phyloP scores from a whole-genome alignment of 192 early-diverging fungal species.

The Entomortierella parvispora region DNA sequence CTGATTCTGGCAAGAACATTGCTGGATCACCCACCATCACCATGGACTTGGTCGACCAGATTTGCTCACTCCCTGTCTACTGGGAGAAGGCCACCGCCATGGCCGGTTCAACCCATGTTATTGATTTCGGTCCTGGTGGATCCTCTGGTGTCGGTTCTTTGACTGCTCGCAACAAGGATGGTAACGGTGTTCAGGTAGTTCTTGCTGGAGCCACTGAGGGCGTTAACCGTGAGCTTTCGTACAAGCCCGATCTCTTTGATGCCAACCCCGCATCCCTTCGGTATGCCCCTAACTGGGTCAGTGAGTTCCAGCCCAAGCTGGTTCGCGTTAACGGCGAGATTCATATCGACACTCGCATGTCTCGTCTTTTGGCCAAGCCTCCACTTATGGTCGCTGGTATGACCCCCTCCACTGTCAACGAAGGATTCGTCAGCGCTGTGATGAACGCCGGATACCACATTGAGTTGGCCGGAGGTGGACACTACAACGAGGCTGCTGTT shows the following conservation, averaged over 20 bases:
- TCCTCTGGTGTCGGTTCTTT: slow-evolving; percentile 84
- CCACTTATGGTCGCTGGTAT: slow-evolving; percentile 97
- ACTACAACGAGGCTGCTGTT: slow-evolving; percentile 79
- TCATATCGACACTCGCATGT: slow-evolving; percentile 90
- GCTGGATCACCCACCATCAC: slow-evolving; percentile 67
- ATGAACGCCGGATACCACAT: slow-evolving; percentile 92
- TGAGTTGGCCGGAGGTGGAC: slow-evolving; percentile 92
- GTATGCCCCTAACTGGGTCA: slow-evolving; percentile 87
- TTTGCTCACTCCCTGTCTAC: slow-evolving; percentile 74
- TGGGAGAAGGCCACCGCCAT: slow-evolving; percentile 78
- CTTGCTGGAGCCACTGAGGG: slow-evolving; percentile 75
- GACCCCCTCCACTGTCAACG: slow-evolving; percentile 88
- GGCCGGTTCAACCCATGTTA: slow-evolving; percentile 80
- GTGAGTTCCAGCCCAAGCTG: slow-evolving; percentile 85
- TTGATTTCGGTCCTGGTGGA: slow-evolving; percentile 95
- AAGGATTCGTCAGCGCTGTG: slow-evolving; percentile 82
- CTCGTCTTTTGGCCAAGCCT: slow-evolving; percentile 84
- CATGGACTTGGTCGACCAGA: slow-evolving; percentile 73
- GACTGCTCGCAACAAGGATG: slow-evolving; percentile 89
- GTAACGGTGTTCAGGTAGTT: slow-evolving; percentile 79
- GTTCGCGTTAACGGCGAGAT: slow-evolving; percentile 76
- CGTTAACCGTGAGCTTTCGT: slow-evolving; percentile 68
- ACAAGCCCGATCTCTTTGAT: slow-evolving; percentile 84
- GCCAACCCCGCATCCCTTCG: slow-evolving; percentile 75
- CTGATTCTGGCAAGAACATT: slow-evolving; percentile 85